Base-by-base conservation (phyloP, 108 stramenopile genomes). In the Ochromonas danica region DNA sequence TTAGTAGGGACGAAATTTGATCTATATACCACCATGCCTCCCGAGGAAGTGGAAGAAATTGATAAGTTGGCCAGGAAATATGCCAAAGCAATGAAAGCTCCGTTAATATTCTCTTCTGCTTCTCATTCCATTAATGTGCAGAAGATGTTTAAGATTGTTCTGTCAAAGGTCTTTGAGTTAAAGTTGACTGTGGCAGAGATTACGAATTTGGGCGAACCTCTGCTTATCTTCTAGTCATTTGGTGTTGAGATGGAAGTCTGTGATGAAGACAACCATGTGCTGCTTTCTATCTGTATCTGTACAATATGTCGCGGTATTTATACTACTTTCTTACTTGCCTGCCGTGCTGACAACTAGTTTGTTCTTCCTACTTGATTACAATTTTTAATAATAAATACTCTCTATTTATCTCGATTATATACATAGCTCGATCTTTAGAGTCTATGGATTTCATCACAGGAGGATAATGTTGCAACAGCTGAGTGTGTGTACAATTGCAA, bases 1-100 rank as follows among this genome's bases (percentile, higher is more conserved):
- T 78, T 89, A 25, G 88, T 89, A 35, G 89, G 89, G 45, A 89
- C 89, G 0, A 89, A 89, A 87, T 89, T 85, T 77, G 89, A 89
- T 45, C 38, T 88, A 36, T 89, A 85, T 80, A 79, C 78, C 36
- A 85, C 88, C 0, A 84, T 87, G 51, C 86, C 84, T 30, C 45
- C 82, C 10, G 88, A 87, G 27, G 88, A 88, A 41, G 85, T 85
- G 38, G 82, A 81, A 61, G 85, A 88, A 30, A 83, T 86, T 72
- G 81, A 89, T 63, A 81, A 85, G 74, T 2, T 60, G 70, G 88
- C 89, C 30, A 86, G 89, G 28, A 87, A 88, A 80, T 89, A 84
- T 41, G 88, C 89, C 0, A 75, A 78, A 61, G 89, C 88, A 35
- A 89, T 89, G 89, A 85, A 87, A 28, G 89, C 89, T 17, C 89